Evolutionary conservation across 2,329 filamentous ascomycete genomes (phyloP), one percentile per base, ranked within the genome.

Genomic region (Plectosphaerella plurivora): DNA sequence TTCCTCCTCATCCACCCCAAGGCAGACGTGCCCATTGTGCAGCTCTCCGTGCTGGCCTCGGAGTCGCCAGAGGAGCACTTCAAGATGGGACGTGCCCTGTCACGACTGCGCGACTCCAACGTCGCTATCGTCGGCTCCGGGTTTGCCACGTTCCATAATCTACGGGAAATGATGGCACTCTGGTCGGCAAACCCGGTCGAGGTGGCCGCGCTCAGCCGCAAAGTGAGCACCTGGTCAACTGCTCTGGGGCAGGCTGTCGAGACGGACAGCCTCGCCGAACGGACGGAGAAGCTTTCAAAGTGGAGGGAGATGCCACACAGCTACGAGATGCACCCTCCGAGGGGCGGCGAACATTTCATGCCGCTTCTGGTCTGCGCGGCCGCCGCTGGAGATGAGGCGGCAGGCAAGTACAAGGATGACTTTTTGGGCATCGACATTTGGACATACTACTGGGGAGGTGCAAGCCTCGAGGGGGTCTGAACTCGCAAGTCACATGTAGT

Each of bases 61-160:
- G 80, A 84, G 60, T 73, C 78, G 47, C 70, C 80, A 0, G 63
- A 65, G 1, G 54, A 63, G 22, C 79, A 82, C 63, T 71, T 76
- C 53, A 70, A 70, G 45, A 76, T 83, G 68, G 81, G 81, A 33
- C 70, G 68, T 20, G 81, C 81, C 2, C 73, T 84, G 11, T 61
- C 64, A 12, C 59, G 61, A 9, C 74, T 84, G 47, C 77, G 81
- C 14, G 67, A 69, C 37, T 66, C 73, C 25, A 80, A 80, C 64
- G 68, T 84, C n/a, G 81, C 81, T 58, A 73, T 84, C 51, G 59
- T 84, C 41, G 81, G 81, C n/a, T 82, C 78, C 0, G 81, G 81
- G 22, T 83, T 83, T 57, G 79, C 81, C 1, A 78, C 76, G 3
- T 70, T 83, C 52, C 81, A 84, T 63, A 83, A 83, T 61, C 59